Conservation (phyloP, 139 green algal species). For the Nannochloris sp. region DNA sequence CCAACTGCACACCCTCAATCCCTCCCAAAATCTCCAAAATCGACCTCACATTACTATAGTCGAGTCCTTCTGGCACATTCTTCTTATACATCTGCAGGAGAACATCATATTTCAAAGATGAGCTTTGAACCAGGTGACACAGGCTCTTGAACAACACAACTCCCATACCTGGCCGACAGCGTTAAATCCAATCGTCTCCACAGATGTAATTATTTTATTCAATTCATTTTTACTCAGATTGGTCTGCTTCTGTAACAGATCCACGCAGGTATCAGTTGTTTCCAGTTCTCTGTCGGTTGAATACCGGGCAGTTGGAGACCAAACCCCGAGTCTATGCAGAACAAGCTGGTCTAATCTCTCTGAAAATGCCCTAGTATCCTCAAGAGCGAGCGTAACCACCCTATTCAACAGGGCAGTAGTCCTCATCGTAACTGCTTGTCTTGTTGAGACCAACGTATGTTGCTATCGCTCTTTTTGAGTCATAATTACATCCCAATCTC, state of each 20-base stretch:
- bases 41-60: not conserved
- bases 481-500: not conserved
- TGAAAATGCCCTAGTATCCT: too few relatives aligned
- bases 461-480: too few relatives aligned
- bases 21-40: not conserved
- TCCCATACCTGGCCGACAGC: not conserved
- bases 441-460: too few relatives aligned
- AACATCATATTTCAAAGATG: not conserved
- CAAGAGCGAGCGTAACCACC: too few relatives aligned
- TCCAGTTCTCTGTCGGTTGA: not conserved
- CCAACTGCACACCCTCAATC: not conserved
- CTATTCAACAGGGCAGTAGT: too few relatives aligned
- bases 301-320: not conserved
- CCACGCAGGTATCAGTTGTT: constrained; percentile 1
- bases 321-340: too few relatives aligned
- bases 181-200: not conserved
- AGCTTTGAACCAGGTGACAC: too few relatives aligned
- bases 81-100: not conserved
- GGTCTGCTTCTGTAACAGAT: not conserved
- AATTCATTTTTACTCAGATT: not conserved
- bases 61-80: not conserved
- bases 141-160: not conserved
- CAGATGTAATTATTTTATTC: not conserved
- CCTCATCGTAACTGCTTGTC: too few relatives aligned
- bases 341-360: too few relatives aligned